Evolutionary conservation across 148 eudicot species (phyloP).

Genomic region (Amaranthus hypochondriacus): DNA sequence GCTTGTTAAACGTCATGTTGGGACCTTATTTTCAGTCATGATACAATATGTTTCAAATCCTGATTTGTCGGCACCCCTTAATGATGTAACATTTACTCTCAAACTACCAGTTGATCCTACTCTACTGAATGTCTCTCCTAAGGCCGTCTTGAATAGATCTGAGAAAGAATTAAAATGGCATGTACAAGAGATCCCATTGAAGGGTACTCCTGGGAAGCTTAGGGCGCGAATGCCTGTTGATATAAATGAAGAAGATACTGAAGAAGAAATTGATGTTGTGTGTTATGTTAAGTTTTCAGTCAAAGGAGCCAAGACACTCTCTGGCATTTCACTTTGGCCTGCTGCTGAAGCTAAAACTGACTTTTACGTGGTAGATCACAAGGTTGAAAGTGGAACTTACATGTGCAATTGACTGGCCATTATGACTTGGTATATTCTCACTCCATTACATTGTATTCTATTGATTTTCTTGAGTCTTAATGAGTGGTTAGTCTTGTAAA

Average conservation of each 20-base stretch:
- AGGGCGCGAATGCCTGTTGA: slow-evolving; percentile 89
- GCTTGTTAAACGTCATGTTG: slow-evolving; percentile 77
- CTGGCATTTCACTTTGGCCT: slow-evolving; percentile 75
- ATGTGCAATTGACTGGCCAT: slow-evolving; percentile 51
- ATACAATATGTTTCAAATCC: slow-evolving; percentile 86
- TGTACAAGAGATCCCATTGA: slow-evolving; percentile 71
- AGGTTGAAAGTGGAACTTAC: slow-evolving; percentile 72
- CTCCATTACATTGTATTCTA: slow-evolving; percentile 26
- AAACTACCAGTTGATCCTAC: slow-evolving; percentile 90
- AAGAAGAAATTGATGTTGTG: slow-evolving; percentile 71
- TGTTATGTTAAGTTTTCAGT: slow-evolving; percentile 66
- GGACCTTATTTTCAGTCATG: slow-evolving; percentile 88
- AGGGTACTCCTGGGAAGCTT: slow-evolving; percentile 73
- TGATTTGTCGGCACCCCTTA: slow-evolving; percentile 63
- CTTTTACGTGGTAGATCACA: slow-evolving; percentile 68
- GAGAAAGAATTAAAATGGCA: slow-evolving; percentile 94
- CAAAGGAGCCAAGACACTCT: slow-evolving; percentile 56
- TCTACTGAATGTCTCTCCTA: slow-evolving; percentile 74
- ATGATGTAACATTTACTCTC: slow-evolving; percentile 62
- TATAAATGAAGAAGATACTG: slow-evolving; percentile 61
- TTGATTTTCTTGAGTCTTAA: slow-evolving; percentile 18
- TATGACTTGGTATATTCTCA: slow-evolving; percentile 15
- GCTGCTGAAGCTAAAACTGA: slow-evolving; percentile 80
- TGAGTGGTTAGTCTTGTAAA: slow-evolving; percentile 31
- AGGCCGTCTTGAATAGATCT: slow-evolving; percentile 78